A percentile compares a stretch with the other conserved stretches of the same genome.
Conservation (phyloP, 1,284 basidiomycete genomes). For the Ganoderma resinaceum region DNA sequence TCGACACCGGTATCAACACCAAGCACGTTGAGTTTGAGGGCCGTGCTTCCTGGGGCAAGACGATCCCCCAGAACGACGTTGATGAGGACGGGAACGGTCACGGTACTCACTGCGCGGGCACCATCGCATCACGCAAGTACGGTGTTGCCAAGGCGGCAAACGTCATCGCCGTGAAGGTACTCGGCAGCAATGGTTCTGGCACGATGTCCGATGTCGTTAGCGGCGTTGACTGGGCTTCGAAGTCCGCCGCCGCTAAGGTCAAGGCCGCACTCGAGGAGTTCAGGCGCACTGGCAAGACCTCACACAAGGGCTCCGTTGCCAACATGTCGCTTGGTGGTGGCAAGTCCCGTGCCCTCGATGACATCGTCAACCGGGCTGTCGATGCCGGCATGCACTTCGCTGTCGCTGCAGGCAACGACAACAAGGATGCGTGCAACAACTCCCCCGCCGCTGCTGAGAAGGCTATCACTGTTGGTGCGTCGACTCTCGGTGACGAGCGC, state of each 20-base stretch:
- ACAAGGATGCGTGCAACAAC: slow-evolving; percentile 68
- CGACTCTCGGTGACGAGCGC: slow-evolving; percentile 71
- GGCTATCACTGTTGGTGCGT: slow-evolving; percentile 83
- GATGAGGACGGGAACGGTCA: slow-evolving; percentile 50
- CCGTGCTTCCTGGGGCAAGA: slow-evolving; percentile 48
- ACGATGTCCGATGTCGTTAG: slow-evolving; percentile 94
- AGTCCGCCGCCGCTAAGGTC: slow-evolving; percentile 64
- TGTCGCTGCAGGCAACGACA: slow-evolving; percentile 80
- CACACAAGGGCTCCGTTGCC: slow-evolving; percentile 89
- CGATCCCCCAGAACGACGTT: slow-evolving; percentile 60
- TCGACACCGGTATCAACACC: slow-evolving; percentile 91
- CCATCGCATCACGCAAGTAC: slow-evolving; percentile 58
- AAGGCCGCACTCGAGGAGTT: slow-evolving; percentile 68
- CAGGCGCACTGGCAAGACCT: slow-evolving; percentile 52
- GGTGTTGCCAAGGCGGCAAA: slow-evolving; percentile 96
- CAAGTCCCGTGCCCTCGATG: slow-evolving; percentile 89
- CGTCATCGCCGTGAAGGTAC: slow-evolving; percentile 96
- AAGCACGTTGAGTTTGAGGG: slow-evolving; percentile 86
- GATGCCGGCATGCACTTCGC: slow-evolving; percentile 90
- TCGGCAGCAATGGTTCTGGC: slow-evolving; percentile 94
- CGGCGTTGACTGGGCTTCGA: slow-evolving; percentile 88
- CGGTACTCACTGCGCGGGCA: slow-evolving; percentile 51
- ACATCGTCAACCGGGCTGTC: slow-evolving; percentile 88
- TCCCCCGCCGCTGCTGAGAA: slow-evolving; percentile 73
- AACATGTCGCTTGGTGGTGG: slow-evolving; percentile 99